Evolutionary conservation across 2,329 filamentous ascomycete genomes (phyloP).

Genomic region (Ascochyta fabae): DNA sequence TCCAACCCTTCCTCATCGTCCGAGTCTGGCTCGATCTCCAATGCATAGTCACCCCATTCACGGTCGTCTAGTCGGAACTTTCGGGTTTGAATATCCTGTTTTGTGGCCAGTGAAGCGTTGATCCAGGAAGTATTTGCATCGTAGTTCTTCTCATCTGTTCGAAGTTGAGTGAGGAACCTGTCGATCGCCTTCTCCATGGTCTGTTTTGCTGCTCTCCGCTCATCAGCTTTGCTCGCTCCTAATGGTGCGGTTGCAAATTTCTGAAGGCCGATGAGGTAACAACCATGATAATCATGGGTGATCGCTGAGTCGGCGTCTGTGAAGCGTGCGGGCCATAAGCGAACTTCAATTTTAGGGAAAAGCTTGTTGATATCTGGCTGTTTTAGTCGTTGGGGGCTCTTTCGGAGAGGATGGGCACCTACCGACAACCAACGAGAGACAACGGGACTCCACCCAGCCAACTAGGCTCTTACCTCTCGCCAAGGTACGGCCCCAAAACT

Average conservation of each 20-base stretch:
- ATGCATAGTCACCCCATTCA: slow-evolving; percentile 59
- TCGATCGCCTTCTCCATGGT: slow-evolving; percentile 50
- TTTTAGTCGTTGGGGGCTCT: background rate
- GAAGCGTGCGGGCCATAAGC: slow-evolving; percentile 70
- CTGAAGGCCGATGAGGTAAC: slow-evolving; percentile 66
- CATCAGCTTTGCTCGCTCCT: slow-evolving; percentile 34
- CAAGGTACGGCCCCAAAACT: slow-evolving; percentile 69
- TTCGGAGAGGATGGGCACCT: slow-evolving; percentile 33
- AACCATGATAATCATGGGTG: slow-evolving; percentile 61
- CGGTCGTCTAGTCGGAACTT: slow-evolving; percentile 54
- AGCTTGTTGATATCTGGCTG: slow-evolving; percentile 61
- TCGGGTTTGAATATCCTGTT: slow-evolving; percentile 45
- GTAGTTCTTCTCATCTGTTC: slow-evolving; percentile 45
- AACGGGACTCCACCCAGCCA: slow-evolving; percentile 69
- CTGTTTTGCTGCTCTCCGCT: slow-evolving; percentile 52
- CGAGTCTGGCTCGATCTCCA: slow-evolving; percentile 50
- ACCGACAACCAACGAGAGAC: slow-evolving; percentile 65
- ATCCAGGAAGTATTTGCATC: slow-evolving; percentile 46
- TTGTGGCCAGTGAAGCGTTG: slow-evolving; percentile 39
- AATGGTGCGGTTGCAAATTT: slow-evolving; percentile 13
- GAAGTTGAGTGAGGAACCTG: slow-evolving; percentile 46
- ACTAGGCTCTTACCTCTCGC: slow-evolving; percentile 63
- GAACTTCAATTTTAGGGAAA: slow-evolving; percentile 59
- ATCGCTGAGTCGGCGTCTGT: slow-evolving; percentile 29
- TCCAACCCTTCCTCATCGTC: slow-evolving; percentile 40